phyloP scores from a whole-genome alignment of 169 alveolate genomes.

The Theileria sp. region DNA sequence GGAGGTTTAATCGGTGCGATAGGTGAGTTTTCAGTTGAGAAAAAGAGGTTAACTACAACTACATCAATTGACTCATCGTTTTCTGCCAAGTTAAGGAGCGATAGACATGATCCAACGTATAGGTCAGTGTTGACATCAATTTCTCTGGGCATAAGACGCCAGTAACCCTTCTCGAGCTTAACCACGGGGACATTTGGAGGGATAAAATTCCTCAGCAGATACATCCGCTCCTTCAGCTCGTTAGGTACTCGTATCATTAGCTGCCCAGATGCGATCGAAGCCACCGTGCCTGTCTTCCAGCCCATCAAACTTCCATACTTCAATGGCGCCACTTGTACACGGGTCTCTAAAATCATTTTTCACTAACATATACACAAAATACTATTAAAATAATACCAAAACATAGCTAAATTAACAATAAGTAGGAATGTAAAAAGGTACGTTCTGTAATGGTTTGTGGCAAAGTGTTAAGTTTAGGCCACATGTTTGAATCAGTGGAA shows the following conservation, averaged over 20 bases:
- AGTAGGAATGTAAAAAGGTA: not conserved
- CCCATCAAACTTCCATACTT: conserved; percentile 23
- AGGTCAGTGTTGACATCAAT: conserved; percentile 35
- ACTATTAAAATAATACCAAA: not conserved
- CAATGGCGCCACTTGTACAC: conserved; percentile 38
- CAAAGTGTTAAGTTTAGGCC: conserved; percentile 38
- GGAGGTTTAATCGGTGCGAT: conserved; percentile 61
- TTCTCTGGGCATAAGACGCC: conserved; percentile 58
- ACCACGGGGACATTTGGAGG: conserved; percentile 65
- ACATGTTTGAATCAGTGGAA: not conserved
- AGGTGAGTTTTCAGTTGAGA: conserved; percentile 1
- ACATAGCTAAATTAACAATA: not conserved
- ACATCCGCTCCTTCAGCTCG: conserved; percentile 50
- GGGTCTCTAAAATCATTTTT: conserved; percentile 12
- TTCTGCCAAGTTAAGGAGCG: conserved; percentile 21
- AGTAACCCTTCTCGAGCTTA: conserved; percentile 49
- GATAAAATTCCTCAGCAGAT: conserved; percentile 53
- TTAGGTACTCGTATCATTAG: conserved; percentile 25
- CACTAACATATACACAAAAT: not conserved
- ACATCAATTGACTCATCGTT: conserved; percentile 40
- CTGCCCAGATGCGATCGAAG: conserved; percentile 38
- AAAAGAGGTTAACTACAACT: conserved; percentile 38
- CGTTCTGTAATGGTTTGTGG: conserved; percentile 24
- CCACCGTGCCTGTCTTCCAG: conserved; percentile 54
- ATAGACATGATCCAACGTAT: conserved; percentile 60